Percentiles rank a stretch among this genome's conserved stretches.
phyloP scores from a whole-genome alignment of 768 basidiomycete genomes.

The Pulveroboletus sp. region DNA sequence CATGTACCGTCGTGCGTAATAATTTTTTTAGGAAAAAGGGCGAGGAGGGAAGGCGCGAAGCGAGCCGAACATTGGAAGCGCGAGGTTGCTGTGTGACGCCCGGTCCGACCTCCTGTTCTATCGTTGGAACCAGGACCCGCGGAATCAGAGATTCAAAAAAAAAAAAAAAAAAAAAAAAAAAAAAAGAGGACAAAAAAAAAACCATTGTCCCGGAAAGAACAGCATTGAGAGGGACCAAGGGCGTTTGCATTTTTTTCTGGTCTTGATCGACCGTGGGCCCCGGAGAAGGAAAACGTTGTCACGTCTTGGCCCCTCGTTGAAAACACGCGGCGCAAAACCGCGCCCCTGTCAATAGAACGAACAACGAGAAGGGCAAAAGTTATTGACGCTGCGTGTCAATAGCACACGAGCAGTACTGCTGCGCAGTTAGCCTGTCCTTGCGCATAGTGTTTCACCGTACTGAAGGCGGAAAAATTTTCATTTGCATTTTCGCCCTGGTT shows the following conservation, averaged over 20 bases:
- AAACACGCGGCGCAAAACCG: conserved; percentile 20
- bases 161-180: no score
- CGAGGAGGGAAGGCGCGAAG: no score
- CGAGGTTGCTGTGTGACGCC: no score
- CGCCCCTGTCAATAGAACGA: not conserved
- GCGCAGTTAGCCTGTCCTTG: not conserved
- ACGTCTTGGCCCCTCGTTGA: conserved; percentile 18
- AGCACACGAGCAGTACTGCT: not conserved
- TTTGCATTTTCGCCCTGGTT: not conserved
- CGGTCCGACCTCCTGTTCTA: no score
- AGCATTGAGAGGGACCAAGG: not conserved
- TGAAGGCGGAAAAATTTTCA: not conserved
- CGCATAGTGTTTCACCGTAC: not conserved
- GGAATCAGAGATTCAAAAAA: no score
- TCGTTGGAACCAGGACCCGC: no score
- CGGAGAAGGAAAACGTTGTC: not conserved
- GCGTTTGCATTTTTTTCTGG: not conserved
- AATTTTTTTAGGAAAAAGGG: no score
- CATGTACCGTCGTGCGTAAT: no score
- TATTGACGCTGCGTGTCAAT: not conserved
- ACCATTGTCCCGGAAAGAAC: no score
- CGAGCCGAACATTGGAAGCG: no score
- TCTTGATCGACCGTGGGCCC: conserved; percentile 1
- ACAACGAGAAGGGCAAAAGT: not conserved
- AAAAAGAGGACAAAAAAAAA: not conserved